Percentiles rank a stretch among this genome's conserved stretches.
Evolutionary conservation across 176 grass and related monocot species (phyloP).

Genomic region (Puccinellia tenuiflora): DNA sequence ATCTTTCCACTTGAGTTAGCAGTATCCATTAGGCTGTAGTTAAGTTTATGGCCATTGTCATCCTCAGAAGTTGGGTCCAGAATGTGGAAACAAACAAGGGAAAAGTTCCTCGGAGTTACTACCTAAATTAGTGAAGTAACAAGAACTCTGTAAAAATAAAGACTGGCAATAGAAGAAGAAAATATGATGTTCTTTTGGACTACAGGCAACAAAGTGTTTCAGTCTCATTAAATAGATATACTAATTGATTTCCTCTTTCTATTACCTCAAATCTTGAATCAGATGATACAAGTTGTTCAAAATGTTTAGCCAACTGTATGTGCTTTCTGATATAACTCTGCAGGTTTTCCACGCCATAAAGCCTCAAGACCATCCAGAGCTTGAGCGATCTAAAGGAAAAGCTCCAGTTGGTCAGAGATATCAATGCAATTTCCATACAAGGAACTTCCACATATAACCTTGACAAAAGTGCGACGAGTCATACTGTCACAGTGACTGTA

Average conservation of each 20-base stretch:
- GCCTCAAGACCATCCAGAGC: slow-evolving; percentile 75
- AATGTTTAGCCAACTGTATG: slow-evolving; percentile 51
- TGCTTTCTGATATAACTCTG: slow-evolving; percentile 66
- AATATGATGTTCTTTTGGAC: neutral
- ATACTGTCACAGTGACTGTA: neutral
- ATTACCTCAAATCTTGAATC: slow-evolving; percentile 73
- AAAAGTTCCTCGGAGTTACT: slow-evolving; percentile 46
- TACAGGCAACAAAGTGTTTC: neutral
- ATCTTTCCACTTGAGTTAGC: slow-evolving; percentile 57
- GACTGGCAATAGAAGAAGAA: neutral
- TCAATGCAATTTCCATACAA: neutral
- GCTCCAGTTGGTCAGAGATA: neutral
- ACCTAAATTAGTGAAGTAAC: slow-evolving; percentile 37
- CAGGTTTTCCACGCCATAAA: slow-evolving; percentile 66
- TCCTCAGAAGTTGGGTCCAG: slow-evolving; percentile 24
- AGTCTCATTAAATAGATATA: neutral
- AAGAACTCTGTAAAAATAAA: neutral
- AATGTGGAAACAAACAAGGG: slow-evolving; percentile 64
- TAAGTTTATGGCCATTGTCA: slow-evolving; percentile 58
- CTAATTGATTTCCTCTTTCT: neutral
- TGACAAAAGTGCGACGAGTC: neutral
- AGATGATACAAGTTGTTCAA: slow-evolving; percentile 43
- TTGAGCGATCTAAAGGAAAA: slow-evolving; percentile 60
- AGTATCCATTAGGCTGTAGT: slow-evolving; percentile 41
- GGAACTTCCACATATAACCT: neutral